phyloP scores from a whole-genome alignment of 495 filamentous ascomycete species.

The Aspergillus ellipticus region DNA sequence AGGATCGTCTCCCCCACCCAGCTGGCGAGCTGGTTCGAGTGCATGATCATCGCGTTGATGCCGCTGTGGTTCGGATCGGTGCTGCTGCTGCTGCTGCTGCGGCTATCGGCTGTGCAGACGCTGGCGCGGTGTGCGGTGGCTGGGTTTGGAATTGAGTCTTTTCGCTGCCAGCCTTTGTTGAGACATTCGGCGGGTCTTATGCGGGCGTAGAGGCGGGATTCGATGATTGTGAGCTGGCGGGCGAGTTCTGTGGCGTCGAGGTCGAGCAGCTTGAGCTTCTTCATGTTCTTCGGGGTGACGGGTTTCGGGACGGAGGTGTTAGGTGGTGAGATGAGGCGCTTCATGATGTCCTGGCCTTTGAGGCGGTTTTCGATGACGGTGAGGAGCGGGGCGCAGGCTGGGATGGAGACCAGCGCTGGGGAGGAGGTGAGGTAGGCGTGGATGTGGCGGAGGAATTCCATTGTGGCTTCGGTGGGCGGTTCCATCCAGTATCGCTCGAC shows the following conservation, averaged over 20 bases:
- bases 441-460: conserved; percentile 68
- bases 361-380: conserved; percentile 74
- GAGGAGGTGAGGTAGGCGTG: conserved; percentile 74
- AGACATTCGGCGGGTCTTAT: conserved; percentile 83
- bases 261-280: conserved; percentile 91
- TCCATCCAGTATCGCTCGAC: conserved; percentile 95
- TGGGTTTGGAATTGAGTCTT: conserved; percentile 41
- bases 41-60: conserved; percentile 84
- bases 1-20: conserved; percentile 96
- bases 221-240: conserved; percentile 87
- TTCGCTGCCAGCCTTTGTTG: conserved; percentile 93
- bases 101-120: too few species aligned
- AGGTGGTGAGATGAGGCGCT: conserved; percentile 69
- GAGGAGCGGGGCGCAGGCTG: conserved; percentile 67
- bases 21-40: conserved; percentile 93
- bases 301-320: conserved; percentile 69
- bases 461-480: conserved; percentile 65
- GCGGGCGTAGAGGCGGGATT: conserved; percentile 79
- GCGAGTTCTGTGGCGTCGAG: conserved; percentile 90
- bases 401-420: conserved; percentile 79
- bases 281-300: conserved; percentile 91
- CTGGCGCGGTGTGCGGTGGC: too few species aligned
- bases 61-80: conserved; percentile 75
- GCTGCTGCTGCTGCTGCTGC: conserved; percentile 31
- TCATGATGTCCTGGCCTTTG: conserved; percentile 71